Evolutionary conservation across 1,284 basidiomycete genomes (phyloP), one percentile per base, ranked within the genome.

Genomic region (Trichosporon ovoides): DNA sequence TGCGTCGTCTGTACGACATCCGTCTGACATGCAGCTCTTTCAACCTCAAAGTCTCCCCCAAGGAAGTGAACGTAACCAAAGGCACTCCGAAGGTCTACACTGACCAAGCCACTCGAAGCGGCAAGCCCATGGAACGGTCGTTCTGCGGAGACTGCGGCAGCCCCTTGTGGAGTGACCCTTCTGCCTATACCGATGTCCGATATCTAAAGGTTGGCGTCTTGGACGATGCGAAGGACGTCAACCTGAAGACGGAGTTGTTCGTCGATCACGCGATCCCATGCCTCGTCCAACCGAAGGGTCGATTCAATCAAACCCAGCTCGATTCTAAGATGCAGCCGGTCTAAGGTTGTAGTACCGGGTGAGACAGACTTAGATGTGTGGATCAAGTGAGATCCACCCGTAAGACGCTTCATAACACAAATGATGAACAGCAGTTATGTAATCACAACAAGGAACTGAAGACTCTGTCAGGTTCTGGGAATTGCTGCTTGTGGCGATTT

Each of bases 121-220:
- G 59, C 34, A 58, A 56, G 57, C 54, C 54, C 22, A 56, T 58
- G 54, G 7, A 24, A 11, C 60, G 60, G 52, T 52, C 14, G 28
- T 62, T 62, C 52, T 62, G 60, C 55, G 57, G 57, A 34, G 55
- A 56, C 20, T 62, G 60, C 52, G 60, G 60, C 20, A 50, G 19
- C 10, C 33, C 57, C 2, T 53, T 62, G 9, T 62, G 54, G 54
- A 56, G 57, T 24, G 60, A 62, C 38, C 60, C 60, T 16, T 28
- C 19, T 7, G 38, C 43, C 0, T 3, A 13, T 6, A 52, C 54
- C 0, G 57, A 48, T 48, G 38, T 22, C 14, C 54, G 54, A 7
- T 56, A 54, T 48, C 33, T 62, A 46, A 62, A 62, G 48, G 58
- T 56, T 16, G 43, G 43, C 14, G 10, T 24, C 24, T 24, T 48